Percentiles rank a stretch among this genome's conserved stretches.
Evolutionary conservation across 1,284 basidiomycete genomes (phyloP).

Genomic region (Ganoderma multipileum): DNA sequence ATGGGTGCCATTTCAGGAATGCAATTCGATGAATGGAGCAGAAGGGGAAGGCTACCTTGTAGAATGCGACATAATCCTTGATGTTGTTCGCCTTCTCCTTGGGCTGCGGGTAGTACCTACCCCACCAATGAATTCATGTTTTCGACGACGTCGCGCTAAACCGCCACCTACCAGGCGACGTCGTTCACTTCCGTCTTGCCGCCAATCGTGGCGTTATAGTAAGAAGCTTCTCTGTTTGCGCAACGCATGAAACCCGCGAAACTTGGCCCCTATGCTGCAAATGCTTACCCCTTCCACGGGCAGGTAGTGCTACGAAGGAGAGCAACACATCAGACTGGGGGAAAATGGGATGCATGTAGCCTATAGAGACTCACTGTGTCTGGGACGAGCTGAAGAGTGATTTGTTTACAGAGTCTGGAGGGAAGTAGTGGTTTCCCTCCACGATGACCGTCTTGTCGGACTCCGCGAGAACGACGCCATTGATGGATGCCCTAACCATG

Average conservation of each 20-base stretch:
- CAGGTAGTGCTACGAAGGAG: slow-evolving; percentile 53
- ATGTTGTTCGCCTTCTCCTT: slow-evolving; percentile 60
- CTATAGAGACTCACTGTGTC: slow-evolving; percentile 49
- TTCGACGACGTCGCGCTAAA: background rate
- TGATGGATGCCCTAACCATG: slow-evolving; percentile 59
- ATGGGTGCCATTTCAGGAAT: background rate
- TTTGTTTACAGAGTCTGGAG: slow-evolving; percentile 55
- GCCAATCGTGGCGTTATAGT: slow-evolving; percentile 60
- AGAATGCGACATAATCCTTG: slow-evolving; percentile 68
- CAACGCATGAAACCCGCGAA: background rate
- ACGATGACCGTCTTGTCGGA: slow-evolving; percentile 58
- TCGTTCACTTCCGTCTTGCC: slow-evolving; percentile 56
- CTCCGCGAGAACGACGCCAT: slow-evolving; percentile 63
- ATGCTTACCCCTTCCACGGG: slow-evolving; percentile 69
- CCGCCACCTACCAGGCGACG: slow-evolving; percentile 60
- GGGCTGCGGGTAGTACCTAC: slow-evolving; percentile 68
- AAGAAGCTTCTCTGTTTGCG: slow-evolving; percentile 58
- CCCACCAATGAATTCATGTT: background rate
- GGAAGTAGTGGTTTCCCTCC: slow-evolving; percentile 76
- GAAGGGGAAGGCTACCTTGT: slow-evolving; percentile 54
- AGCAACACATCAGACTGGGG: background rate
- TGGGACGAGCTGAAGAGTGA: slow-evolving; percentile 52
- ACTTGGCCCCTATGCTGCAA: background rate
- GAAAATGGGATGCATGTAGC: background rate
- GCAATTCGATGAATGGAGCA: background rate